A percentile compares a stretch with the other conserved stretches of the same genome.
Evolutionary conservation across 129 eudicot species (phyloP).

Genomic region (Saposhnikovia divaricata): DNA sequence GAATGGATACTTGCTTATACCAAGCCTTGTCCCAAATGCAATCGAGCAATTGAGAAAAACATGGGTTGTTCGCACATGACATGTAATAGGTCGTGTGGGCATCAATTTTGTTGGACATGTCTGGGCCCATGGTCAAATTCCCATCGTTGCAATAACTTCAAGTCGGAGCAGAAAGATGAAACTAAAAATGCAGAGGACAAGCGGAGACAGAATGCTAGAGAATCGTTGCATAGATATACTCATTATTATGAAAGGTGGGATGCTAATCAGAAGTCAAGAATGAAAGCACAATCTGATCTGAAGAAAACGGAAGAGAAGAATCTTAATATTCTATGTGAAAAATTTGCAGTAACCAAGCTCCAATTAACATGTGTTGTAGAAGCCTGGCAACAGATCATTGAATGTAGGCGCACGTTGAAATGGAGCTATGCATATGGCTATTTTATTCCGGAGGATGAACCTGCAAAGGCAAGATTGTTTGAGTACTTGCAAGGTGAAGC

Average conservation of each 20-base stretch:
- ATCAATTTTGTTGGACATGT: conserved; percentile 8
- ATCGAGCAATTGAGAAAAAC: not conserved
- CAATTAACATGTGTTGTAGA: not conserved
- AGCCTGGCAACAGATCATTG: conserved; percentile 8
- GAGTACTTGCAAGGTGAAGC: conserved; percentile 5
- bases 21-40: conserved; percentile 11
- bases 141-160: not conserved
- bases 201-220: conserved; percentile 1
- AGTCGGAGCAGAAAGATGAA: not conserved
- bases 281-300: conserved; percentile 8
- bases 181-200: not conserved
- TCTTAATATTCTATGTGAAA: conserved; percentile 21
- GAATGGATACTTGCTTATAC: not conserved
- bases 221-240: conserved; percentile 4
- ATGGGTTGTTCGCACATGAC: conserved; percentile 1
- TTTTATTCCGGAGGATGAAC: not conserved
- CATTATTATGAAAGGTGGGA: conserved; percentile 26
- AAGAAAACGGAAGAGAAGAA: not conserved
- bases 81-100: not conserved
- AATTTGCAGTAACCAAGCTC: not conserved
- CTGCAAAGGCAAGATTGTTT: not conserved
- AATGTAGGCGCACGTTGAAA: conserved; percentile 6
- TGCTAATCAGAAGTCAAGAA: conserved; percentile 6
- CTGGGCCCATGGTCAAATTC: not conserved
- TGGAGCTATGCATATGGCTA: conserved; percentile 3